Percentiles rank a stretch among this genome's conserved stretches.
These are phyloP conservation scores for Ustilaginoidea virens DNA, from an alignment of 2,329 filamentous ascomycete species.

Conservation along the genomic window DNA sequence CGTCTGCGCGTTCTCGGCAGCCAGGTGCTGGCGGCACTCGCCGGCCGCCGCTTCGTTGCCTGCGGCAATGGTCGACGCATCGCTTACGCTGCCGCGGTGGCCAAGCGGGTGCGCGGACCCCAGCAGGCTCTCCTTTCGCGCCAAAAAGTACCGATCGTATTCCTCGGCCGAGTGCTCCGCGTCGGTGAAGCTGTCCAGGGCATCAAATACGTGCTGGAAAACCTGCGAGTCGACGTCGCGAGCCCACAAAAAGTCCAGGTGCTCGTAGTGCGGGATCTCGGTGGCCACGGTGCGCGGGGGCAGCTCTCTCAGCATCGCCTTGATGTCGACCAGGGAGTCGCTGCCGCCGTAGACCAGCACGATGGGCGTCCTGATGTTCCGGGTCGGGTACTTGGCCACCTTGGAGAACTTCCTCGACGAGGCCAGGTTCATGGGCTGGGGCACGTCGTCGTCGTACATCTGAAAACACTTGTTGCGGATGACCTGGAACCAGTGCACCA, in stretches of 20 bases:
- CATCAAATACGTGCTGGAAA: constrained; percentile 83
- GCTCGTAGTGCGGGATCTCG: constrained; percentile 84
- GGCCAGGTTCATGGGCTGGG: constrained; percentile 56
- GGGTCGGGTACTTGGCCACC: constrained; percentile 87
- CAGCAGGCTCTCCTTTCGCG: constrained; percentile 34
- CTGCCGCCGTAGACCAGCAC: constrained; percentile 87
- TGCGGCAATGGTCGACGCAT: constrained; percentile 16
- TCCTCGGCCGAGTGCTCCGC: constrained; percentile 43
- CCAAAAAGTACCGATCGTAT: constrained; percentile 40
- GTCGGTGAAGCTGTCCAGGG: constrained; percentile 56
- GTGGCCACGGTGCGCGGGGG: constrained; percentile 73
- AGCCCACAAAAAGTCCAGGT: constrained; percentile 94
- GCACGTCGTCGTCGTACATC: constrained; percentile 94
- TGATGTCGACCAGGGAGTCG: constrained; percentile 88
- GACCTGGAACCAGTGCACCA: constrained; percentile 99
- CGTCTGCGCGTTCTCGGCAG: constrained; percentile 10
- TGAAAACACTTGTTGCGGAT: constrained; percentile 93
- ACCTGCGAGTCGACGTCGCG: constrained; percentile 70
- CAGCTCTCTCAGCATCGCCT: constrained; percentile 78
- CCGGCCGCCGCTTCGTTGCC: constrained; percentile 1
- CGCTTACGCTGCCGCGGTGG: constrained; percentile 20
- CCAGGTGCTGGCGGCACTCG: constrained; percentile 13
- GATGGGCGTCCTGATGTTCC: constrained; percentile 92
- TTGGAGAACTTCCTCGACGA: constrained; percentile 79
- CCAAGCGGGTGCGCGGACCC: constrained; percentile 17